Percentiles rank a stretch among this genome's conserved stretches.
phyloP scores from a whole-genome alignment of 345 rosid species.

The Salix koriyanagi region DNA sequence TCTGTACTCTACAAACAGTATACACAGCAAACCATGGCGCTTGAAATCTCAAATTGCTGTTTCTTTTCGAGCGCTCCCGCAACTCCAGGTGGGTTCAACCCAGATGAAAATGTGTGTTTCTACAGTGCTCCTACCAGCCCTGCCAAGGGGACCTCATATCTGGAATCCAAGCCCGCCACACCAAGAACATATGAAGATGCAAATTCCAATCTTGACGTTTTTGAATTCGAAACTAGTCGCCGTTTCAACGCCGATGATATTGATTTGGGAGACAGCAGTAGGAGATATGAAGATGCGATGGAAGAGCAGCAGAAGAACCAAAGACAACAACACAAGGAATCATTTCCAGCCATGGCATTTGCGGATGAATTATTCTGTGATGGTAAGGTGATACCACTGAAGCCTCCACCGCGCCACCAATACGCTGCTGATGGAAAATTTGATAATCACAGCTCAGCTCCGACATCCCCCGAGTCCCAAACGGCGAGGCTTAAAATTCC shows the following conservation, averaged over 20 bases:
- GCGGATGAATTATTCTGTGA: conserved; percentile 54
- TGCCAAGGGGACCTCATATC: background rate
- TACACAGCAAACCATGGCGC: background rate
- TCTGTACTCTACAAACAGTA: background rate
- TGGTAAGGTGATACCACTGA: conserved; percentile 45
- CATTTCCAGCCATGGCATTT: conserved; percentile 45
- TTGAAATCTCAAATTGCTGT: conserved; percentile 1
- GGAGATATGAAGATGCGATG: background rate
- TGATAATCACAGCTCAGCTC: conserved; percentile 1
- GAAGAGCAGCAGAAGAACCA: background rate
- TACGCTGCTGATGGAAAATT: background rate
- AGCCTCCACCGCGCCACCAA: conserved; percentile 38
- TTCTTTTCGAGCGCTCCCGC: conserved; percentile 24
- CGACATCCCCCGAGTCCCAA: conserved; percentile 18
- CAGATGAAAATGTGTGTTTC: conserved; percentile 15
- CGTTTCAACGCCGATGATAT: conserved; percentile 4
- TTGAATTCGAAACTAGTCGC: conserved; percentile 37
- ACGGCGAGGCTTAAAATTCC: conserved; percentile 15
- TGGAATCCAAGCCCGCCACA: conserved; percentile 7
- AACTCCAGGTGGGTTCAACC: conserved; percentile 24
- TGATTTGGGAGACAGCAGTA: background rate
- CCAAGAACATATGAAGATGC: conserved; percentile 5
- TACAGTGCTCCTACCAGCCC: conserved; percentile 30
- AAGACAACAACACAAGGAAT: conserved; percentile 1
- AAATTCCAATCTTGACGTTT: conserved; percentile 10